Base-by-base conservation (phyloP, 2,329 filamentous ascomycete genomes). In the Madurella mycetomatis region DNA sequence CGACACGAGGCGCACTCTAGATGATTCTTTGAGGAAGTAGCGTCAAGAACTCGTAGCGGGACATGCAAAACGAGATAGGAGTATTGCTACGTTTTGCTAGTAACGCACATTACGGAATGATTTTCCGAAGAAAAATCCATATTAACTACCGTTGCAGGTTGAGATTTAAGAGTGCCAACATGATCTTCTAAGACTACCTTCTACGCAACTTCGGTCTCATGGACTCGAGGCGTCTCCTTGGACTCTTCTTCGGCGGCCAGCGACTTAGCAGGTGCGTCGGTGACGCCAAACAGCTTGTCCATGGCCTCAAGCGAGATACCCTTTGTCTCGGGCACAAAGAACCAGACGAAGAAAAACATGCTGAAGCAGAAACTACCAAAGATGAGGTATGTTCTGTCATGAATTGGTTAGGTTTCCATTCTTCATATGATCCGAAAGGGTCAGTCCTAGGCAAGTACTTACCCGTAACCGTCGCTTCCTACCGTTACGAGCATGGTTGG, bases 291-390 rank as follows among this genome's bases (percentile, higher is more conserved):
- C 32, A 65, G 54, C 44, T 53, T 39, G 53, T 66, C 64, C 65
- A 67, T 66, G 31, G 56, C 51, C 57, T 67, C 65, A 44, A 67
- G 64, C 17, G 62, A 66, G 34, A 66, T 47, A 9, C 83, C 83
- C 73, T 87, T 87, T 9, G 84, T 87, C 72, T 87, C 84, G 2
- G 84, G 84, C 18, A 71, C 64, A 54, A 83, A 76, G 73, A 84
- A 84, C 76, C 79, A 84, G 39, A 82, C 80, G 63, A 83, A 84
- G 56, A 84, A 63, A 64, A 81, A 79, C 81, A 86, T 85, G 62
- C 71, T 66, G 64, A 83, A 81, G 65, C 82, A 86, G 69, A 86
- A 86, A 56, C 70, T 77, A 12, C 81, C 76, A 65, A 85, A 87
- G 53, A 86, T 81, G 59, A 87, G 75, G 67, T 85, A 87, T 0